Evolutionary conservation across 768 basidiomycete species (phyloP), one percentile per base, ranked within the genome.

Genomic region (Agaricus bisporus): DNA sequence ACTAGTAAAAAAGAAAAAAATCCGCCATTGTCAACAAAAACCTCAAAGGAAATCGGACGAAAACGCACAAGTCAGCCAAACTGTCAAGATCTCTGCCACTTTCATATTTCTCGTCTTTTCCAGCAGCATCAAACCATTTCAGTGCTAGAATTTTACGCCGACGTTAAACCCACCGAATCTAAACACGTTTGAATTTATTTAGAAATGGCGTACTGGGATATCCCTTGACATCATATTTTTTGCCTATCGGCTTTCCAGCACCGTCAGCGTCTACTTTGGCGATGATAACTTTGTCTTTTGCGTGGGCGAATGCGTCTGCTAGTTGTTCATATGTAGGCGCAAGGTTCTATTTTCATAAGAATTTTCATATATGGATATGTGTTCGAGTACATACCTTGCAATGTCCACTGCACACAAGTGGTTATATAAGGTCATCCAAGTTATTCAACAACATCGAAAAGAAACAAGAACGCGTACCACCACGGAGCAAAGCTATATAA

Each of bases 261-360:
- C 92, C 91, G 63, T 98, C 94, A 1, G 93, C 93, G 59, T 98
- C 93, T 10, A 95, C 85, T 64, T 95, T 95, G 49, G 92, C 94
- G 60, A 98, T 80, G 48, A 91, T 61, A 18, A 98, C 88, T 64
- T 89, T 91, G 63, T 91, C 85, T 58, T 86, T 86, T 49, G 77
- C 81, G 50, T 86, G 79, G 3, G 79, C 70, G 64, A 83, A 98
- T n/a, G 88, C 88, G 61, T 95, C 88, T 26, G 85, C 94, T 25
- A 98, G 81, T 65, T 95, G 78, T 66, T 95, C 94, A 59, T 91
- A 98, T 0, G 73, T 68, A 3, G 95, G 94, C 0, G 91, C 94
- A 56, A 95, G 86, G 71, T 80, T 91, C 91, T 92, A 61, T 22
- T 32, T 32, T 18, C 37, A 35, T 47, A 39, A 41, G 64, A 41